Evolutionary conservation across 805 yeast genomes (phyloP).

Genomic region (Suhomyces tanzawaensis): DNA sequence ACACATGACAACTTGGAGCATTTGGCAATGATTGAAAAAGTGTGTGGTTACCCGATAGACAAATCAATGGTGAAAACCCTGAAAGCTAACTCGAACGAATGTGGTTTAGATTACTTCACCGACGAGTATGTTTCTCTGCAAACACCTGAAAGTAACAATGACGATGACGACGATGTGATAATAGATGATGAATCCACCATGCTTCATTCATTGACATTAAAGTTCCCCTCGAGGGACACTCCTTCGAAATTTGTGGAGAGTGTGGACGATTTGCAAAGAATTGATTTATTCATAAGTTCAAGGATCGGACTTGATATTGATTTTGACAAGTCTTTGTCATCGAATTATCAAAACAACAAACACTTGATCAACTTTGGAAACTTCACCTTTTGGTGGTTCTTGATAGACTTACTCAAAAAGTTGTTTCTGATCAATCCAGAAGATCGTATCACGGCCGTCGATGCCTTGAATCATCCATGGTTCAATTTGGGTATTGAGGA

Average conservation of each 20-base stretch:
- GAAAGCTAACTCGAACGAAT: slow-evolving; percentile 37
- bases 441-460: slow-evolving; percentile 38
- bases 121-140: slow-evolving; percentile 14
- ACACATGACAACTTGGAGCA: slow-evolving; percentile 96
- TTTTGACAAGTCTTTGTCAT: slow-evolving; percentile 37
- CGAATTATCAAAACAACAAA: slow-evolving; percentile 37
- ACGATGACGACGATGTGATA: slow-evolving; percentile 26
- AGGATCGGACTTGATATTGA: slow-evolving; percentile 40
- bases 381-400: slow-evolving; percentile 81
- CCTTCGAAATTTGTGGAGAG: slow-evolving; percentile 37
- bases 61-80: slow-evolving; percentile 34
- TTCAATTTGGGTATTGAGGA: slow-evolving; percentile 47
- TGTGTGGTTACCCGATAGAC: slow-evolving; percentile 57
- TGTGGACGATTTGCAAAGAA: slow-evolving; percentile 40
- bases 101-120: slow-evolving; percentile 40
- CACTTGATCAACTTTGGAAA: slow-evolving; percentile 52
- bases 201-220: slow-evolving; percentile 25
- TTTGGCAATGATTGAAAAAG: slow-evolving; percentile 88
- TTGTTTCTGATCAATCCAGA: slow-evolving; percentile 39
- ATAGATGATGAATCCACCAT: slow-evolving; percentile 30
- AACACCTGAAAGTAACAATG: slow-evolving; percentile 7
- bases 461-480: slow-evolving; percentile 48
- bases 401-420: slow-evolving; percentile 44
- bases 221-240: slow-evolving; percentile 40
- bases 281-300: slow-evolving; percentile 44